Percentiles rank a stretch among this genome's conserved stretches.
Evolutionary conservation across 2,329 filamentous ascomycete species (phyloP).

Genomic region (Thielaviopsis euricoi): DNA sequence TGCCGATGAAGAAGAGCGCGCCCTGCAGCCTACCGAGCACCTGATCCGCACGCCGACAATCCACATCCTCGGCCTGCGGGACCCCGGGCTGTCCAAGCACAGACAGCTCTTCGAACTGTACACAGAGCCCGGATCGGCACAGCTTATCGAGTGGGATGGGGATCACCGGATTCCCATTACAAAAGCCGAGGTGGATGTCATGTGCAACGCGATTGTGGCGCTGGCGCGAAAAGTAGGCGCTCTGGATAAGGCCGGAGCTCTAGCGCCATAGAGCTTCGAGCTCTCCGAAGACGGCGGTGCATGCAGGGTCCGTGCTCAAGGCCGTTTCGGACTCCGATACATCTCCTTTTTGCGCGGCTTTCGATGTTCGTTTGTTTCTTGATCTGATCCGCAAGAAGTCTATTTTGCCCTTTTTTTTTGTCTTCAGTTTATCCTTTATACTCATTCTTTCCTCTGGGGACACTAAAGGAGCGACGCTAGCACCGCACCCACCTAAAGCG

Average conservation of each 20-base stretch:
- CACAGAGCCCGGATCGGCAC: slow-evolving; percentile 36
- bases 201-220: slow-evolving; percentile 35
- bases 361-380: too few species aligned
- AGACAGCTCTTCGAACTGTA: slow-evolving; percentile 38
- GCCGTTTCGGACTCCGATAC: background rate
- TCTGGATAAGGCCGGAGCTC: background rate
- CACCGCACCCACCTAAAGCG: too few species aligned
- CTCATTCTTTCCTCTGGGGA: too few species aligned
- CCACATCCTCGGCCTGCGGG: slow-evolving; percentile 49
- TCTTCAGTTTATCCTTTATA: too few species aligned
- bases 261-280: background rate
- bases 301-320: background rate
- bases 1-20: slow-evolving; percentile 16
- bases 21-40: slow-evolving; percentile 23
- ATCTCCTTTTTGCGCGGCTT: too few species aligned
- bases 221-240: slow-evolving; percentile 22
- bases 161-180: slow-evolving; percentile 56
- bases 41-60: slow-evolving; percentile 41
- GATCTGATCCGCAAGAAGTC: too few species aligned
- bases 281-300: background rate
- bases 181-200: slow-evolving; percentile 41
- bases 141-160: slow-evolving; percentile 57
- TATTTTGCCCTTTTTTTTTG: too few species aligned
- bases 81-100: slow-evolving; percentile 44
- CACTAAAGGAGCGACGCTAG: too few species aligned